A percentile compares a stretch with the other conserved stretches of the same genome.
Evolutionary conservation across 352 stramenopile species (phyloP).

Genomic region (Phytopythium mirpurense): DNA sequence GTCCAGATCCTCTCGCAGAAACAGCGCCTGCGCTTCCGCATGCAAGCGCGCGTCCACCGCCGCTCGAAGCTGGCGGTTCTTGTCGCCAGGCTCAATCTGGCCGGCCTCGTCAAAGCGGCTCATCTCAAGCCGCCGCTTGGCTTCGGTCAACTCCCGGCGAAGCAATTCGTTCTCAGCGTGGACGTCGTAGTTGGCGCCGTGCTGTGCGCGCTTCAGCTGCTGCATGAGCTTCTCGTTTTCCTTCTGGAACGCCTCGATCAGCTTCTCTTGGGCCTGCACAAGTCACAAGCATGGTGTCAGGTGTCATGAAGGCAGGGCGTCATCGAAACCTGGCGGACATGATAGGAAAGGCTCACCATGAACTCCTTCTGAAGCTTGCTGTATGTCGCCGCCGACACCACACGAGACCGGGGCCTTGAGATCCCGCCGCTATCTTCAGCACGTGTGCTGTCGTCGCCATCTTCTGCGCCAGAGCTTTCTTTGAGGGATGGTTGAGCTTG

Average conservation of each 20-base stretch:
- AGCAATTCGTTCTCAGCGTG: constrained; percentile 73
- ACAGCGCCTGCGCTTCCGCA: constrained; percentile 44
- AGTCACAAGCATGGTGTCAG: too few species aligned
- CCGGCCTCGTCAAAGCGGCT: constrained; percentile 2
- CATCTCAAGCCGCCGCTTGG: constrained; percentile 26
- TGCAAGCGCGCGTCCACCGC: constrained; percentile 60
- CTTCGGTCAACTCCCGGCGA: constrained; percentile 31
- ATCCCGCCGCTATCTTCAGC: background rate
- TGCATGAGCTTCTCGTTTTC: constrained; percentile 84
- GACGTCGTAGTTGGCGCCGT: constrained; percentile 63
- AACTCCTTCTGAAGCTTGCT: constrained; percentile 51
- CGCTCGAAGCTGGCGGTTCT: constrained; percentile 38
- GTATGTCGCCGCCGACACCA: constrained; percentile 10
- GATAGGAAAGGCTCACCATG: too few species aligned
- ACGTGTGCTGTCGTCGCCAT: constrained; percentile 3
- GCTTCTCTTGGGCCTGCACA: constrained; percentile 67
- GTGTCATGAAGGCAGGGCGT: too few species aligned
- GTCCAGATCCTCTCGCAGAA: constrained; percentile 59
- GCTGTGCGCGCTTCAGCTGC: constrained; percentile 59
- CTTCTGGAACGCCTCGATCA: constrained; percentile 76
- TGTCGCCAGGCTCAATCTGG: constrained; percentile 8
- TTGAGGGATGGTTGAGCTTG: background rate
- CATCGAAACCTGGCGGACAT: too few species aligned
- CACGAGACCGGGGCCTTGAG: background rate
- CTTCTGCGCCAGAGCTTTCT: background rate